Base-by-base conservation (phyloP, 1,284 basidiomycete species). In the Ceraceosorus bombacis region DNA sequence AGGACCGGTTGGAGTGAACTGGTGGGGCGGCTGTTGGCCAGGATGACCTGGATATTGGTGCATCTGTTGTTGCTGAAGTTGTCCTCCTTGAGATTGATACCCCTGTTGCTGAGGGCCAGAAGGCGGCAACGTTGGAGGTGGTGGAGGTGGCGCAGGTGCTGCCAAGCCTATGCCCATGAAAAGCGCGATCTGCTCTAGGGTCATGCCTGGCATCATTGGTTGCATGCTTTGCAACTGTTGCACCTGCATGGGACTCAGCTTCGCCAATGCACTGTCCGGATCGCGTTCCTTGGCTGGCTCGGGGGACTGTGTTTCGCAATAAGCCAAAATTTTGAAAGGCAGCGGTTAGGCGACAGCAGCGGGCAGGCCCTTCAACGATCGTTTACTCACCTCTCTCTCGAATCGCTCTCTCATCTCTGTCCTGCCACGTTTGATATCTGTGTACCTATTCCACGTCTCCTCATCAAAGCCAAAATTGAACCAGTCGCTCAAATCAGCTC, bases 401-500 rank as follows among this genome's bases (percentile, higher is more conserved):
- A 73, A 73, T 36, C 76, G 66, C 2, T 83, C 84, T 5, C 89
- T 88, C 55, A 87, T 80, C 54, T 90, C 87, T 2, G 87, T 86
- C 67, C 94, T 81, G 61, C 89, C 88, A 49, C 88, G 82, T 72
- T 92, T 83, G 70, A 89, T 86, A 76, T 88, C 86, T 71, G 89
- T 88, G 78, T 93, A 99, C 51, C 87, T 85, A 69, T 89, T 88
- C 90, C 92, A 99, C 15, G 88, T 88, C 10, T 90, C 83, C 79
- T 99, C 95, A 78, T 98, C 94, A 76, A 98, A 98, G 0, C 95
- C 95, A 72, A 96, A 98, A 80, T 99, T 98, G 81, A 98, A 99
- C 87, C 90, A 99, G 80, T 97, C 94, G 69, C 88, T 89, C 59
- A 97, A 82, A 80, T 97, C 91, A 6, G 90, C 87, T 13, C 95